These are phyloP conservation scores for Populus hybrid DNA, from an alignment of 441 rosid species.

Conservation along the genomic window DNA sequence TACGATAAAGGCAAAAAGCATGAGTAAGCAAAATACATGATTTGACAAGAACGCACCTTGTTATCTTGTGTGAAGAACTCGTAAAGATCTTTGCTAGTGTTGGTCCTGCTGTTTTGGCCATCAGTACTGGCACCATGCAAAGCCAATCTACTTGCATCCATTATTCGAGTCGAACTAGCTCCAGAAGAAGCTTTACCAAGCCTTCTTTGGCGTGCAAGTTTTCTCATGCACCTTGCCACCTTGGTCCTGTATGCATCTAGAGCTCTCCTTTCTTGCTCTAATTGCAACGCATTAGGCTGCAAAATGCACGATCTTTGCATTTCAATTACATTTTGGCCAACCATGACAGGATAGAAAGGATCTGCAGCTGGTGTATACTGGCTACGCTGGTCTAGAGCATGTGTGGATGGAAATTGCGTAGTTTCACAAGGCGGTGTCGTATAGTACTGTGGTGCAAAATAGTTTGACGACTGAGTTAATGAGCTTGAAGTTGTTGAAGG, in stretches of 20 bases:
- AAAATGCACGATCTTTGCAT: not conserved
- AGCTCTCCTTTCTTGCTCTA: constrained; percentile 29
- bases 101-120: not conserved
- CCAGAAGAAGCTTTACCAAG: constrained; percentile 33
- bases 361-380: constrained; percentile 13
- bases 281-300: constrained; percentile 22
- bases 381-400: constrained; percentile 10
- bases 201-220: constrained; percentile 56
- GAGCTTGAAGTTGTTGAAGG: constrained; percentile 23
- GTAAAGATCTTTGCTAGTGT: constrained; percentile 28
- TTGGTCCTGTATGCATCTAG: constrained; percentile 42
- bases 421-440: constrained; percentile 17
- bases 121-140: constrained; percentile 12
- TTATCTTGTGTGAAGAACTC: constrained; percentile 39
- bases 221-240: constrained; percentile 60
- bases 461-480: constrained; percentile 24
- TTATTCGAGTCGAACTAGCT: constrained; percentile 13
- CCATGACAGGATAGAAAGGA: constrained; percentile 26
- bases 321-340: constrained; percentile 25
- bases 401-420: constrained; percentile 22
- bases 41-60: constrained; percentile 35
- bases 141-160: constrained; percentile 30
- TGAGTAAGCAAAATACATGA: not conserved
- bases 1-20: not conserved
- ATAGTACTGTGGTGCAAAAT: constrained; percentile 17